A percentile compares a stretch with the other conserved stretches of the same genome.
Evolutionary conservation across 208 protist genomes (phyloP).

Genomic region (Tritrichomonas musculus): DNA sequence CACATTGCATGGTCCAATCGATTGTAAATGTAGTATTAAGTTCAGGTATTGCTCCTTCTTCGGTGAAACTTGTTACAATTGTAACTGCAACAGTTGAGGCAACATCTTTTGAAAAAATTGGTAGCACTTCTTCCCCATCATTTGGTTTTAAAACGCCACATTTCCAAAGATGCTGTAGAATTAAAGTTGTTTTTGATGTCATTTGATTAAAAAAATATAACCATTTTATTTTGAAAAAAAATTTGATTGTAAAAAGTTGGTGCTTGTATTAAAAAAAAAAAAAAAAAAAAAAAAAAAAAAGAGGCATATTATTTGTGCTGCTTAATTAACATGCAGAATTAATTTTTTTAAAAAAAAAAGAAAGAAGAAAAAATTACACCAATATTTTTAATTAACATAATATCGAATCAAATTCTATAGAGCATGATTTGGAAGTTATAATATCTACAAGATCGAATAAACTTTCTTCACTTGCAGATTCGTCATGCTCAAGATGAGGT

Average conservation of each 20-base stretch:
- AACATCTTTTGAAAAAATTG: background rate
- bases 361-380: no score
- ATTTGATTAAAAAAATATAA: background rate
- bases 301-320: no score
- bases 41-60: background rate
- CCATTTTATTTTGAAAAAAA: no score
- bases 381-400: no score
- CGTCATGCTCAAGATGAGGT: background rate
- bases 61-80: background rate
- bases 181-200: background rate
- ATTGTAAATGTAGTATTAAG: background rate
- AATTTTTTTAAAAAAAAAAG: no score
- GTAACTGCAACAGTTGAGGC: background rate
- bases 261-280: no score
- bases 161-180: background rate
- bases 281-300: no score
- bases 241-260: no score
- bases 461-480: background rate
- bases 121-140: background rate
- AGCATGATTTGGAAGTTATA: background rate
- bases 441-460: background rate
- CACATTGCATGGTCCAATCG: background rate
- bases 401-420: background rate
- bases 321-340: no score
- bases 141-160: background rate